Percentiles rank a stretch among this genome's conserved stretches.
Conservation (phyloP, 139 green algal genomes). For the Edaphochlamys debaryana region DNA sequence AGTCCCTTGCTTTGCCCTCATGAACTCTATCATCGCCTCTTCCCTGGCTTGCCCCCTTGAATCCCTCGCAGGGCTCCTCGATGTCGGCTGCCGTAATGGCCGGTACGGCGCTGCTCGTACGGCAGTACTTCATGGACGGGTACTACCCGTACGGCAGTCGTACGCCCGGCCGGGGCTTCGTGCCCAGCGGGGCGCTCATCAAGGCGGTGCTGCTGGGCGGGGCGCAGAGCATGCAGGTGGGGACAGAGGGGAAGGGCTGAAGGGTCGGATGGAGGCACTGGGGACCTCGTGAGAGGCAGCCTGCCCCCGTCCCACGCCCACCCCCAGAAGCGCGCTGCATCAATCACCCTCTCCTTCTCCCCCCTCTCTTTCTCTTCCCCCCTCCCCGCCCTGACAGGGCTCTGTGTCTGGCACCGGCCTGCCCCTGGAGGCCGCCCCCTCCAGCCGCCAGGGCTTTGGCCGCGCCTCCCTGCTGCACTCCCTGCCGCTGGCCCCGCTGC, state of each 20-base stretch:
- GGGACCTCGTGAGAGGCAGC: too few species aligned
- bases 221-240: conserved; percentile 58
- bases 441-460: conserved; percentile 35
- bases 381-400: too few species aligned
- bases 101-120: conserved; percentile 67
- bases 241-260: too few species aligned
- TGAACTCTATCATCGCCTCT: too few species aligned
- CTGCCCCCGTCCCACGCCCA: too few species aligned
- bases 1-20: too few species aligned
- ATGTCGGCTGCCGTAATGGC: conserved; percentile 88
- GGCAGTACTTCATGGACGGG: conserved; percentile 87
- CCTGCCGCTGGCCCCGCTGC: conserved; percentile 34
- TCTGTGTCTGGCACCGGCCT: too few species aligned
- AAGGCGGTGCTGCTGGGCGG: conserved; percentile 87
- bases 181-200: conserved; percentile 72
- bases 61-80: conserved; percentile 85
- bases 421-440: conserved; percentile 48
- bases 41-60: too few species aligned
- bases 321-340: too few species aligned
- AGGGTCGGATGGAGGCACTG: too few species aligned
- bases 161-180: background rate
- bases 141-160: conserved; percentile 64
- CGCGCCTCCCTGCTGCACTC: conserved; percentile 23
- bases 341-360: too few species aligned
- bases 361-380: too few species aligned